Base-by-base conservation (phyloP, 2,329 filamentous ascomycete genomes). In the Shiraia bambusicola region DNA sequence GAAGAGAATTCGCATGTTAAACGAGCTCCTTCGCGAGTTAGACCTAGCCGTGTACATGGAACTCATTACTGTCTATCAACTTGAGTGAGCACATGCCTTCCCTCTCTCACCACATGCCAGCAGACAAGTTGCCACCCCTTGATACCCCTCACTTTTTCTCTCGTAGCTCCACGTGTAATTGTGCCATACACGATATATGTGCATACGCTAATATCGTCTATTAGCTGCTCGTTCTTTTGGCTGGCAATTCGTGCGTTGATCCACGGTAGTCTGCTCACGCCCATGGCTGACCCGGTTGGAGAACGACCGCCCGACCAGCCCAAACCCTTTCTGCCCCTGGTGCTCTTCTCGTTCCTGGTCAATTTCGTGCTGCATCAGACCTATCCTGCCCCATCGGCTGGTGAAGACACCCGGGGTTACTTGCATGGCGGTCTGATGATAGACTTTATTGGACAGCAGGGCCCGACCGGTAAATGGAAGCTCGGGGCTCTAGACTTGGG, bases 371-470 rank as follows among this genome's bases (percentile, higher is more conserved):
- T 80, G 24, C 81, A 83, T 56, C 60, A 70, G 28, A 56, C 64
- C 6, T 65, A 65, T 34, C 49, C 57, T 17, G 62, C 66, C 6
- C 74, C 74, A 1, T 57, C 67, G 3, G 74, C 71, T 2, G 72
- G 72, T 19, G 74, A 76, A 49, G 70, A 70, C 14, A 76, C 73
- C 4, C 56, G 73, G 50, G 73, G 72, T 22, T 83, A 83, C 58
- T 67, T 83, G 10, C 80, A 84, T 56, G 81, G 82, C 5, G 80
- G 82, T 2, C 51, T 84, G 35, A 73, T 82, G 51, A 80, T 85
- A 56, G 81, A 84, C 63, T 83, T 84, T 56, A 78, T 84, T 38
- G 81, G 82, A 12, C 79, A 83, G 61, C 72, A 76, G 50, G 77
- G 76, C 2, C 79, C 80, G 2, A 73, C 76, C 3, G 76, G 77